Base-by-base conservation (phyloP, 345 rosid genomes). In the Gossypium thurberi region DNA sequence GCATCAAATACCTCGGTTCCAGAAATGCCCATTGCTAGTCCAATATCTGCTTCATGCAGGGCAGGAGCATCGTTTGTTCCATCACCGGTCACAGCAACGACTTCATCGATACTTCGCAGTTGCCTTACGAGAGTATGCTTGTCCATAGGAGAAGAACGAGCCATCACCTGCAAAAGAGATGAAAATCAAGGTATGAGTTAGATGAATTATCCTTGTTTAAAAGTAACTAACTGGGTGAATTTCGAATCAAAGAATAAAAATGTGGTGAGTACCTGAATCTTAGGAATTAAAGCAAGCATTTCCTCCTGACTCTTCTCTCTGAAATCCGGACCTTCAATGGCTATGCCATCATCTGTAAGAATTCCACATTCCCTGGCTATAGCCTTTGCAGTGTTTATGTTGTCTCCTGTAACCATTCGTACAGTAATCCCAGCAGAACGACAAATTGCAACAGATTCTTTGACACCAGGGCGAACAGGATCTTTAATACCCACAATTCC, bases 41-140 rank as follows among this genome's bases (percentile, higher is more conserved):
- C 98, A 62, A 94, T 94, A 73, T 94, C 98, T 58, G 98, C 97
- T 80, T 94, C 98, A 64, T 94, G 97, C 58, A 94, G 92, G 43
- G 98, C 96, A 51, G 98, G 98, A 70, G 98, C 97, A 82, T 94
- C 98, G 72, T 94, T 94, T 70, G 98, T 91, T 73, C 98, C 98
- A 77, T 94, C 98, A 72, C 97, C 97, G 59, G 96, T 94, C 57
- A 89, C 97, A 2, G 97, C 97, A 73, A 94, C 97, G 52, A 94
- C 98, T 80, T 87, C 90, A 72, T 87, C 89, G 48, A 91, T 90
- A 25, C 96, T 89, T 72, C 96, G 81, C 78, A 94, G 76, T 51
- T 91, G 98, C 74, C 82, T 89, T 73, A 94, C 98, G 61, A 94
- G 82, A 46, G 91, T 87, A 76, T 94, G 97, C 78, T 91, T 94